Evolutionary conservation across 208 protist genomes (phyloP).

Genomic region (Leptomonas pyrrhocoris): DNA sequence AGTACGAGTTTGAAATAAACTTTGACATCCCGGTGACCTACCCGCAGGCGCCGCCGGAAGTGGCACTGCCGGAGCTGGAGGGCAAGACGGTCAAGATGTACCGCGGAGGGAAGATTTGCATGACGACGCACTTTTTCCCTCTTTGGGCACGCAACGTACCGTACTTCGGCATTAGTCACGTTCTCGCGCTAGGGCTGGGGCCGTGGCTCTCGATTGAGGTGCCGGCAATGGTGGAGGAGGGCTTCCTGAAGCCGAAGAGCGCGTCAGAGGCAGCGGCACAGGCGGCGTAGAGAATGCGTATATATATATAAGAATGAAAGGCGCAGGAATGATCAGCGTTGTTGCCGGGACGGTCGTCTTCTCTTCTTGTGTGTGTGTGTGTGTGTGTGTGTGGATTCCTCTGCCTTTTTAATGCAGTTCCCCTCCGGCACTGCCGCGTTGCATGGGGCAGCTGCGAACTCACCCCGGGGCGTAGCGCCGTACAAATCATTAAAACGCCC

Average conservation of each 20-base stretch:
- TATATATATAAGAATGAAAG: too few relatives aligned
- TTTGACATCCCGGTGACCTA: slow-evolving; percentile 98
- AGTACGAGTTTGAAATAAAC: slow-evolving; percentile 97
- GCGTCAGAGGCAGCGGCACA: slow-evolving; percentile 1
- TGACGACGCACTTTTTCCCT: slow-evolving; percentile 98
- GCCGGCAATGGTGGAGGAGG: slow-evolving; percentile 94
- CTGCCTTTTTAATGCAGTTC: too few relatives aligned
- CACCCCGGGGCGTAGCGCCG: too few relatives aligned
- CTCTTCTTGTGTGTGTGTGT: too few relatives aligned
- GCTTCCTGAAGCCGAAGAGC: slow-evolving; percentile 67
- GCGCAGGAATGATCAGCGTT: too few relatives aligned
- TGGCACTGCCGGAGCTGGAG: slow-evolving; percentile 96
- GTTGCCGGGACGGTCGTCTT: too few relatives aligned
- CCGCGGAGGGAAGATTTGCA: slow-evolving; percentile 98
- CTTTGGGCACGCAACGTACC: slow-evolving; percentile 97
- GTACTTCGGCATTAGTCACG: slow-evolving; percentile 98
- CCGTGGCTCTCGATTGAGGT: slow-evolving; percentile 98
- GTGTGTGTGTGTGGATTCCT: too few relatives aligned
- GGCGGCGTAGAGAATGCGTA: background rate
- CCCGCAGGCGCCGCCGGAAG: slow-evolving; percentile 94
- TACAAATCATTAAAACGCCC: too few relatives aligned
- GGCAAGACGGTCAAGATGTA: slow-evolving; percentile 99
- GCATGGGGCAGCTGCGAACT: too few relatives aligned
- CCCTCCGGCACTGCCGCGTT: too few relatives aligned
- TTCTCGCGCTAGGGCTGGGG: slow-evolving; percentile 95